Conservation (phyloP, 2,329 filamentous ascomycete species). For the Endothia cerciana region DNA sequence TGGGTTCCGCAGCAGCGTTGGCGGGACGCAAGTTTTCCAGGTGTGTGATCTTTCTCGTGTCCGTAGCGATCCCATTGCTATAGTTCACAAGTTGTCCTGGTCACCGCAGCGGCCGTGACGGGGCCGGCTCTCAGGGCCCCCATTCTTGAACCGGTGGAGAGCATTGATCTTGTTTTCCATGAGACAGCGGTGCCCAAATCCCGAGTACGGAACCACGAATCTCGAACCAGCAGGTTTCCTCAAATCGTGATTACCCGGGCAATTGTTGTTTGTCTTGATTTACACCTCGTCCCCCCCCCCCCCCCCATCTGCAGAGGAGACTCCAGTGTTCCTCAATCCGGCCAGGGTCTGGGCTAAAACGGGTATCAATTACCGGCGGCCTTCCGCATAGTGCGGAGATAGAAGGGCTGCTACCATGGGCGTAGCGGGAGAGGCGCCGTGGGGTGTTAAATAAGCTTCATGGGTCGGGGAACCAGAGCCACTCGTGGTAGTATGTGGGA, state of each 20-base stretch:
- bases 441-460: conserved; percentile 9
- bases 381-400: neutral
- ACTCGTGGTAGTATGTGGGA: too few relatives aligned
- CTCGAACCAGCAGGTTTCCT: neutral
- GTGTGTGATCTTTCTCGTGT: too few relatives aligned
- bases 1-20: too few relatives aligned
- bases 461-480: neutral
- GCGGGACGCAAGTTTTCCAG: too few relatives aligned
- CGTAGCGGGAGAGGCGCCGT: neutral
- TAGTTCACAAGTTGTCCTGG: too few relatives aligned
- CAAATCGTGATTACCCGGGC: neutral
- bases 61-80: too few relatives aligned
- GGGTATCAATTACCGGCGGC: conserved; percentile 5
- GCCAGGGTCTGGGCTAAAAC: neutral
- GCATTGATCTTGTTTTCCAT: neutral
- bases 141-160: neutral
- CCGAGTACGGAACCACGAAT: neutral
- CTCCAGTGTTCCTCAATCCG: neutral
- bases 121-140: too few relatives aligned
- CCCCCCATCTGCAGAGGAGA: neutral
- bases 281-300: neutral
- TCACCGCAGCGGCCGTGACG: too few relatives aligned
- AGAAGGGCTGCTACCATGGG: neutral
- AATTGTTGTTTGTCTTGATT: neutral
- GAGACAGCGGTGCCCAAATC: too few relatives aligned